phyloP scores from a whole-genome alignment of 2,329 filamentous ascomycete genomes.

The Leptographium radiaticola region DNA sequence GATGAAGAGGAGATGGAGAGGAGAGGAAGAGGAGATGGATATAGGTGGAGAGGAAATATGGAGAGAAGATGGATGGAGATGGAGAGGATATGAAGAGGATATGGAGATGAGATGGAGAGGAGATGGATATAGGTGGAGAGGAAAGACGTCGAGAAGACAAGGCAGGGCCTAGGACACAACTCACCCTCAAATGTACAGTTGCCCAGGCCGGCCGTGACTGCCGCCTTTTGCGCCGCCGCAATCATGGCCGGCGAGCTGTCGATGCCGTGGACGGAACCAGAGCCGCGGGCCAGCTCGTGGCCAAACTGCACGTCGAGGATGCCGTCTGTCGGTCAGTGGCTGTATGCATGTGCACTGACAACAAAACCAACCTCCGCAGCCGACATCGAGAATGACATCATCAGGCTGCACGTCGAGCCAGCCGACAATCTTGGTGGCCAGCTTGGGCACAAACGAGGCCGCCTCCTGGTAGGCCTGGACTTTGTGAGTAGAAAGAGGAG shows the following conservation, averaged over 20 bases:
- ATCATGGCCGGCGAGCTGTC: constrained; percentile 50
- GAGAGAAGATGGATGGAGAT: background rate
- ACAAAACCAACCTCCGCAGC: constrained; percentile 41
- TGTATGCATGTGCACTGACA: background rate
- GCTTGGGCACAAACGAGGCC: constrained; percentile 50
- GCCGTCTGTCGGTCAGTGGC: constrained; percentile 31
- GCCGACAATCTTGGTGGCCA: constrained; percentile 42
- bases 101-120: background rate
- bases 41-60: background rate
- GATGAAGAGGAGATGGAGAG: background rate
- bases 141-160: background rate
- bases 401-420: constrained; percentile 46
- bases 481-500: no score
- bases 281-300: constrained; percentile 29
- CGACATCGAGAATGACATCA: constrained; percentile 48
- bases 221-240: constrained; percentile 30
- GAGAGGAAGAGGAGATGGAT: background rate
- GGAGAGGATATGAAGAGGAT: background rate
- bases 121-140: background rate
- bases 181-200: constrained; percentile 32
- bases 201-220: constrained; percentile 17
- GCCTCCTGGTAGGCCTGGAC: constrained; percentile 44
- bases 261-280: constrained; percentile 38
- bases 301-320: constrained; percentile 43
- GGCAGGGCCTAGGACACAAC: background rate